Base-by-base conservation (phyloP, 73 alveolate species). In the Paramecium pentaurelia region DNA sequence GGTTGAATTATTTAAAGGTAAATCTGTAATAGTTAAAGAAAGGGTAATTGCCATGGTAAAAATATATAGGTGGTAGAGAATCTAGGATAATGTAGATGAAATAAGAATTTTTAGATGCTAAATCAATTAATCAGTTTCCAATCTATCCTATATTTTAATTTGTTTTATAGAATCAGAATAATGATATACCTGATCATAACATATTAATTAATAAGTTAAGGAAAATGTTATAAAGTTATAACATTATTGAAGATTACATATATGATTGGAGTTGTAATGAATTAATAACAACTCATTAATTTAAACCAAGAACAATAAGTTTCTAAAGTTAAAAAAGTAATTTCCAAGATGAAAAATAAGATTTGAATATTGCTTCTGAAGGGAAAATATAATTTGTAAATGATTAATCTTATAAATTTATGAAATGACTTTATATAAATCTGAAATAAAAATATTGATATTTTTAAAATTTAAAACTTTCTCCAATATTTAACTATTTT, bases 21-120 rank as follows among this genome's bases (percentile, higher is more conserved):
- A 64, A 28, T 14, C 7, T 28, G 84, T 34, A 2, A 28, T 64
- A 0, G 4, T 18, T 54, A 32, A 11, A 3, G 25, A 22, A 5
- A 64, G 88, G 88, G n/a, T 18, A 30, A 75, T 38, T 75, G 60
- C 88, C 88, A 30, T 75, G 88, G 88, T 34, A 36, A n/a, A 75
- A 75, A 38, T 36, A 75, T 38, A 37, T 75, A 12, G 60, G 37
- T 37, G 88, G 60, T 36, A 75, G 88, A 75, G 88, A 75, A 75
- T 36, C 58, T n/a, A 12, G 60, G 20, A 42, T 75, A 10, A 25
- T 22, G 88, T 38, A 42, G 12, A 30, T 75, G 60, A 75, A 75
- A 18, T 40, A 75, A 75, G 88, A 75, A 22, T 75, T 75, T 42
- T n/a, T 75, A 38, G 60, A 42, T 75, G 38, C 88, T 42, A 75